Conservation (phyloP, 2,329 filamentous ascomycete species). For the Aureobasidium sp. region DNA sequence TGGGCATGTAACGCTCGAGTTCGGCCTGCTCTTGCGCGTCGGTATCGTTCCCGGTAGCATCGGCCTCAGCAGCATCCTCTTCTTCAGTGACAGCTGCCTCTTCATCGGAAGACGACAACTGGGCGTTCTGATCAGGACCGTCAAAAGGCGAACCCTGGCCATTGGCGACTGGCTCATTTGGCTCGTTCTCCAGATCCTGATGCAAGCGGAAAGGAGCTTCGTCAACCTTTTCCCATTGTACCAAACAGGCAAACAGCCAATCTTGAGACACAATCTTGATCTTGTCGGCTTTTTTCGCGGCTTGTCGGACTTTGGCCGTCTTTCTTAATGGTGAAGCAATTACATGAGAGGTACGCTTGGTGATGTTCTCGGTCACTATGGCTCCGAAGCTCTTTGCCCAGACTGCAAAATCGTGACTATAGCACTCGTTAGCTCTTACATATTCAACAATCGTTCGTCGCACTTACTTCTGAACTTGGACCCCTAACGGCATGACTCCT, state of each 20-base stretch:
- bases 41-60: conserved; percentile 20
- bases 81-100: conserved; percentile 36
- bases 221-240: conserved; percentile 72
- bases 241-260: conserved; percentile 82
- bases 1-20: conserved; percentile 43
- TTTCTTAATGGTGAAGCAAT: conserved; percentile 65
- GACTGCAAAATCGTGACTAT: conserved; percentile 70
- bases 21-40: conserved; percentile 20
- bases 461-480: conserved; percentile 59
- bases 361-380: conserved; percentile 53
- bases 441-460: not conserved
- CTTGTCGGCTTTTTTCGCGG: conserved; percentile 61
- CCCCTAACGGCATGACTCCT: conserved; percentile 77
- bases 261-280: conserved; percentile 89
- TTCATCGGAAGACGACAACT: conserved; percentile 41
- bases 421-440: conserved; percentile 27
- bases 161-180: conserved; percentile 55
- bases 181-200: conserved; percentile 32
- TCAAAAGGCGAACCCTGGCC: conserved; percentile 28
- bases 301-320: conserved; percentile 86
- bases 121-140: conserved; percentile 28
- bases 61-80: conserved; percentile 24
- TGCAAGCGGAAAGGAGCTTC: conserved; percentile 73
- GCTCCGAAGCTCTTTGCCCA: conserved; percentile 87
- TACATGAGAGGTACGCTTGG: conserved; percentile 56